phyloP scores from a whole-genome alignment of 176 grass and related monocot species.

The Avena sativa region DNA sequence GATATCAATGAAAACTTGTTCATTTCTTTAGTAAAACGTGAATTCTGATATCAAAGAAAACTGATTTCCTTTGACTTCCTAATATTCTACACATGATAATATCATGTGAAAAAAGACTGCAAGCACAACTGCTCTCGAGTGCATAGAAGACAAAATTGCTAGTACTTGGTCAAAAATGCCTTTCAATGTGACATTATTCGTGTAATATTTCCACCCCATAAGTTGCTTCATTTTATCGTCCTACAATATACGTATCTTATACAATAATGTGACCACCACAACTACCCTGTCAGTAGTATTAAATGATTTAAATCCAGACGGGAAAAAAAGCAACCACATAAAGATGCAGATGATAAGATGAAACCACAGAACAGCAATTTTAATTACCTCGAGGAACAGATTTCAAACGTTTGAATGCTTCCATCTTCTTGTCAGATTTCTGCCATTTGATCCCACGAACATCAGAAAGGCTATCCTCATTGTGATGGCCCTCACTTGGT shows the following conservation, averaged over 20 bases:
- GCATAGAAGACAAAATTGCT: not conserved
- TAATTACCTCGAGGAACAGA: constrained; percentile 42
- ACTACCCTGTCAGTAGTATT: constrained; percentile 10
- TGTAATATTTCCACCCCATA: not conserved
- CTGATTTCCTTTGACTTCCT: not conserved
- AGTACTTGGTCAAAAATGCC: not conserved
- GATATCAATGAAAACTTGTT: constrained; percentile 2
- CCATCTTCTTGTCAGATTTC: constrained; percentile 52
- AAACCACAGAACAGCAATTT: not conserved
- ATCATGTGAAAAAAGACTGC: not conserved
- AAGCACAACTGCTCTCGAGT: not conserved
- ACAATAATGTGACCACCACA: constrained; percentile 26
- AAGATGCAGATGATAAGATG: constrained; percentile 10
- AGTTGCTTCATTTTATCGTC: constrained; percentile 3
- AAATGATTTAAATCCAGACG: constrained; percentile 1
- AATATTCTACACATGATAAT: not conserved
- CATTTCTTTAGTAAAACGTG: not conserved
- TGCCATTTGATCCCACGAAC: constrained; percentile 33
- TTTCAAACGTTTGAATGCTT: constrained; percentile 46
- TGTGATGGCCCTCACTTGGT: constrained; percentile 37
- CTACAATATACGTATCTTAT: not conserved
- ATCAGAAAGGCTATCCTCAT: constrained; percentile 33
- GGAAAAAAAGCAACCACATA: not conserved
- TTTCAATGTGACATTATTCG: constrained; percentile 10
- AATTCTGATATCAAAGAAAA: constrained; percentile 28